Base-by-base conservation (phyloP, 495 filamentous ascomycete species). In the Aspergillus mulundensis region DNA sequence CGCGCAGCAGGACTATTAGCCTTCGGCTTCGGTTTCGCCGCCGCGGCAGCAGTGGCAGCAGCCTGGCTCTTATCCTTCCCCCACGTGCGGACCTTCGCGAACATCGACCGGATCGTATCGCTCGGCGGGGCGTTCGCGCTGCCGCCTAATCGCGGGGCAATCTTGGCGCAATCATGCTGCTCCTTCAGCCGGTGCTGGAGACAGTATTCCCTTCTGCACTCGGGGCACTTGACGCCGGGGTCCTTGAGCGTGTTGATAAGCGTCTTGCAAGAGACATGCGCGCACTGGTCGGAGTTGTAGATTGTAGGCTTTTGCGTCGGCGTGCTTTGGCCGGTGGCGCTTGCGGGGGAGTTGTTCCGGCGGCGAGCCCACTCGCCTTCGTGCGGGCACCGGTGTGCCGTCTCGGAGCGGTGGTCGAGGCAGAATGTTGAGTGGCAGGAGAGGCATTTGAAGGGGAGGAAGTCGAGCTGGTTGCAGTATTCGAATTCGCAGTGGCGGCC, bases 401-500 rank as follows among this genome's bases (percentile, higher is more conserved):
- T 81, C 72, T 97, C 93, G 65, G 84, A 88, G 51, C 94, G 90
- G 80, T 98, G 94, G 68, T 97, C 91, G 66, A 95, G 88, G 70
- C 94, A 98, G 80, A 84, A 98, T 45, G 87, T 95, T 44, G 85
- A 80, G 63, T 73, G 76, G 65, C 94, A 98, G 67, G 86, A 91
- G 71, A 94, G 88, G 79, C 94, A 98, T 61, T 84, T 80, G 76
- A 97, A 98, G 38, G 94, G 94, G 11, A 98, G 86, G 76, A 97
- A 97, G 75, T 97, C 95, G 44, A 97, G 88, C 65, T 89, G 86
- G 68, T 91, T 85, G 81, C 94, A 98, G 80, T 89, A 91, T 60
- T 84, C 73, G 74, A 88, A 85, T 72, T 97, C 84, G 80, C 94
- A 98, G 77, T 96, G 91, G 52, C 84, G 83, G 63, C 94, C 94